A percentile compares a stretch with the other conserved stretches of the same genome.
These are phyloP conservation scores for Ceriops zippeliana DNA, from an alignment of 345 rosid genomes.

Conservation along the genomic window DNA sequence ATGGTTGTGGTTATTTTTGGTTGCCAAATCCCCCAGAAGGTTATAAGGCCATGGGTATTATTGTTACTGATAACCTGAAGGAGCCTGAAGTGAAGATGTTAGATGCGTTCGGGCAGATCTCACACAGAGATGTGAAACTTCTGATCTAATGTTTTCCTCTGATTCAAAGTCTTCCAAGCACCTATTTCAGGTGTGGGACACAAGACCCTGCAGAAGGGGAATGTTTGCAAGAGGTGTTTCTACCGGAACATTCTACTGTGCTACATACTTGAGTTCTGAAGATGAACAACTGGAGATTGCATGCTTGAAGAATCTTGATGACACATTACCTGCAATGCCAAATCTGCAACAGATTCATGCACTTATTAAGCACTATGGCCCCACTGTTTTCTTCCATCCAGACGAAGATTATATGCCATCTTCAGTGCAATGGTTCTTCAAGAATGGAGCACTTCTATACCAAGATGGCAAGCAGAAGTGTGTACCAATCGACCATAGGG, in stretches of 20 bases:
- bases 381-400: constrained; percentile 85
- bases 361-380: constrained; percentile 67
- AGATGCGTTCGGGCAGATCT: constrained; percentile 83
- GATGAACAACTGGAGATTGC: constrained; percentile 42
- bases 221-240: constrained; percentile 62
- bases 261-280: constrained; percentile 34
- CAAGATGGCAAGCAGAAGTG: constrained; percentile 43
- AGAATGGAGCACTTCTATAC: constrained; percentile 69
- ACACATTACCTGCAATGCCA: constrained; percentile 63
- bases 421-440: constrained; percentile 84
- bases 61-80: constrained; percentile 45
- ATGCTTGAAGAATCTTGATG: constrained; percentile 74
- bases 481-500: constrained; percentile 45
- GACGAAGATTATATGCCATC: constrained; percentile 84
- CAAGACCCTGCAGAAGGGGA: constrained; percentile 68
- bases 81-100: constrained; percentile 61
- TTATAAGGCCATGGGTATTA: constrained; percentile 75
- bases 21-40: constrained; percentile 74
- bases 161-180: constrained; percentile 33
- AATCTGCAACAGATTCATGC: constrained; percentile 72
- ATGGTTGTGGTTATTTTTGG: constrained; percentile 69
- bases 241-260: constrained; percentile 78
- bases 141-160: constrained; percentile 40
- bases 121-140: constrained; percentile 66
- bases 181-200: constrained; percentile 60